Evolutionary conservation across 176 grass and related monocot species (phyloP).

Genomic region (Musa itinerans): DNA sequence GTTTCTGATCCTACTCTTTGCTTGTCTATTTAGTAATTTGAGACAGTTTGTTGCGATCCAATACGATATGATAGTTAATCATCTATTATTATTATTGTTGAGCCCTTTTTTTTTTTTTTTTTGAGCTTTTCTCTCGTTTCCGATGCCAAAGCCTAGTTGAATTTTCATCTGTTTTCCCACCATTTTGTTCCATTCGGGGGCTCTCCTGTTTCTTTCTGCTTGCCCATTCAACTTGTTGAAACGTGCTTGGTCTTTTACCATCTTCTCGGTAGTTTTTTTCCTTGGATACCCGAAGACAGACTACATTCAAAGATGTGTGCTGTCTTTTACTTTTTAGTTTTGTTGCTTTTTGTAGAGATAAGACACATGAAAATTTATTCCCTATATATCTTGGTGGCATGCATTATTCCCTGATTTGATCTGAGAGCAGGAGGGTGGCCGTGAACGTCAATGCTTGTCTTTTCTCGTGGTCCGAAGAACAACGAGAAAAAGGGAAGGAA

Average conservation of each 20-base stretch:
- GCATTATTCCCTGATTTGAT: constrained; percentile 45
- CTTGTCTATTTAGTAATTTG: too few relatives aligned
- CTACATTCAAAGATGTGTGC: constrained; percentile 33
- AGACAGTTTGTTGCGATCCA: too few relatives aligned
- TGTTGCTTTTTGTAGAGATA: constrained; percentile 35
- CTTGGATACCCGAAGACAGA: not conserved
- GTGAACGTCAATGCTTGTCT: constrained; percentile 45
- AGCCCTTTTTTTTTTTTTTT: too few relatives aligned
- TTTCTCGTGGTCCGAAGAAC: constrained; percentile 27
- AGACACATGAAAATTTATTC: constrained; percentile 29
- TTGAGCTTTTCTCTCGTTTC: too few relatives aligned
- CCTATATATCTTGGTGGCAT: constrained; percentile 16
- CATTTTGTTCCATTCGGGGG: too few relatives aligned
- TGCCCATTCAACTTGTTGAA: not conserved
- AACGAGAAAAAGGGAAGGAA: constrained; percentile 24
- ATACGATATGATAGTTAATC: too few relatives aligned
- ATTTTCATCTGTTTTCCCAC: too few relatives aligned
- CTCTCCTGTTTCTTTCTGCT: too few relatives aligned
- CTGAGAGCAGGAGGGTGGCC: constrained; percentile 34
- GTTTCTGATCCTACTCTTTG: too few relatives aligned
- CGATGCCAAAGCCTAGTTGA: too few relatives aligned
- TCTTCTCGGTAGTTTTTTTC: not conserved
- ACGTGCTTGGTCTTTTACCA: not conserved
- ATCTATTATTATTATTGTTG: too few relatives aligned
- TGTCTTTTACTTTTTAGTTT: constrained; percentile 45